phyloP scores from a whole-genome alignment of 2,329 filamentous ascomycete species.

The Fusarium sp. region DNA sequence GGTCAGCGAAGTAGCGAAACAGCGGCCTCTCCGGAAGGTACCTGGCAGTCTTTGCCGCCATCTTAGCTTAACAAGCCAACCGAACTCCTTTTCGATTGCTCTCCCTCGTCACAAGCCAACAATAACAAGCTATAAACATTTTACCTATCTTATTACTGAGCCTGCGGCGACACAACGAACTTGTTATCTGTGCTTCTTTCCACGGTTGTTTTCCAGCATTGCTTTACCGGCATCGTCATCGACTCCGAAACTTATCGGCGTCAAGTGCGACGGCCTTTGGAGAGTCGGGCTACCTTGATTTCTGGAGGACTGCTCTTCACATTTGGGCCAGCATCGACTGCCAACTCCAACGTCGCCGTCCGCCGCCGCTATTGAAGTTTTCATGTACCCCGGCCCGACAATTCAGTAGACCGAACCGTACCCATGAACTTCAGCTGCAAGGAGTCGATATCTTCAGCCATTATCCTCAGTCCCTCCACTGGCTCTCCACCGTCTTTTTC shows the following conservation, averaged over 20 bases:
- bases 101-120: slow-evolving; percentile 22
- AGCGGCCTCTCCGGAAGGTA: slow-evolving; percentile 41
- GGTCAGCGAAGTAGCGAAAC: slow-evolving; percentile 34
- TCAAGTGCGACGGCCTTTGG: slow-evolving; percentile 19
- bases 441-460: slow-evolving; percentile 40
- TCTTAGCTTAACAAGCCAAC: slow-evolving; percentile 27
- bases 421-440: slow-evolving; percentile 27
- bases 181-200: slow-evolving; percentile 12
- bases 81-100: slow-evolving; percentile 34
- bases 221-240: slow-evolving; percentile 15
- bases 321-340: slow-evolving; percentile 12
- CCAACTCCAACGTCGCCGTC: slow-evolving; percentile 27
- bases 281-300: slow-evolving; percentile 9
- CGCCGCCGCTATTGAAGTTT: slow-evolving; percentile 34
- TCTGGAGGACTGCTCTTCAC: slow-evolving; percentile 23
- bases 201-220: slow-evolving; percentile 9
- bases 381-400: slow-evolving; percentile 37
- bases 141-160: slow-evolving; percentile 10
- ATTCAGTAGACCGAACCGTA: slow-evolving; percentile 33
- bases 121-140: slow-evolving; percentile 3
- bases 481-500: slow-evolving; percentile 47
- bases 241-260: slow-evolving; percentile 33
- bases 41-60: slow-evolving; percentile 34
- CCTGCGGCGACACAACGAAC: slow-evolving; percentile 10
- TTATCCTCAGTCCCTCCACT: slow-evolving; percentile 40